A percentile compares a stretch with the other conserved stretches of the same genome.
These are phyloP conservation scores for Acacia acuminata DNA, from an alignment of 306 rosid species.

Conservation along the genomic window DNA sequence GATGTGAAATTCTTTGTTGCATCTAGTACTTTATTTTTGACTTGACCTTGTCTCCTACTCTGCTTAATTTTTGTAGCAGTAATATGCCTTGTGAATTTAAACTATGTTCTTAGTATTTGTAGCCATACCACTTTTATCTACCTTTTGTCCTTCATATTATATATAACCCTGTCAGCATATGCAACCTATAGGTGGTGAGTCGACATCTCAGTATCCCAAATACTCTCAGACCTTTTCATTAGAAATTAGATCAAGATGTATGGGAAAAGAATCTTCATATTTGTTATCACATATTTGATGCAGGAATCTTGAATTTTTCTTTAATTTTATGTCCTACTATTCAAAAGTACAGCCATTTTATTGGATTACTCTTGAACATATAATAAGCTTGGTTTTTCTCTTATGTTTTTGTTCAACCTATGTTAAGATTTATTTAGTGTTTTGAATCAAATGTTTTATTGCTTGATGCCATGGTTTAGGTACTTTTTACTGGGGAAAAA, in stretches of 20 bases:
- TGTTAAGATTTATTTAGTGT: not conserved
- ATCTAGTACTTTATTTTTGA: not conserved
- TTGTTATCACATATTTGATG: not conserved
- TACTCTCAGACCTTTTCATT: not conserved
- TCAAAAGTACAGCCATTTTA: not conserved
- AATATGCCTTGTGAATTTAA: not conserved
- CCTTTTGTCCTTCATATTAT: not conserved
- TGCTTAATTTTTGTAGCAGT: not conserved
- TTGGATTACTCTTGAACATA: not conserved
- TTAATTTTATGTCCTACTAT: not conserved
- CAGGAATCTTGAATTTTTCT: not conserved
- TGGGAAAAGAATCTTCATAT: not conserved
- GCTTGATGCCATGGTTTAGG: constrained; percentile 52
- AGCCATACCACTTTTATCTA: not conserved
- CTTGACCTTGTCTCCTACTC: not conserved
- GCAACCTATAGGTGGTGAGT: not conserved
- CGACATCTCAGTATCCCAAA: not conserved
- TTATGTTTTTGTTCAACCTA: not conserved
- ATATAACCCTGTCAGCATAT: not conserved
- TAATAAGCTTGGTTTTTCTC: not conserved
- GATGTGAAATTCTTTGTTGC: not conserved
- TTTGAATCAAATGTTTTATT: not conserved
- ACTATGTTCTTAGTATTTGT: constrained; percentile 1
- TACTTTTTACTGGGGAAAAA: constrained; percentile 89
- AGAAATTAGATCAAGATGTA: not conserved